A percentile compares a stretch with the other conserved stretches of the same genome.
Evolutionary conservation across 192 early-diverging fungal genomes (phyloP).

Genomic region (Backusella sp.): DNA sequence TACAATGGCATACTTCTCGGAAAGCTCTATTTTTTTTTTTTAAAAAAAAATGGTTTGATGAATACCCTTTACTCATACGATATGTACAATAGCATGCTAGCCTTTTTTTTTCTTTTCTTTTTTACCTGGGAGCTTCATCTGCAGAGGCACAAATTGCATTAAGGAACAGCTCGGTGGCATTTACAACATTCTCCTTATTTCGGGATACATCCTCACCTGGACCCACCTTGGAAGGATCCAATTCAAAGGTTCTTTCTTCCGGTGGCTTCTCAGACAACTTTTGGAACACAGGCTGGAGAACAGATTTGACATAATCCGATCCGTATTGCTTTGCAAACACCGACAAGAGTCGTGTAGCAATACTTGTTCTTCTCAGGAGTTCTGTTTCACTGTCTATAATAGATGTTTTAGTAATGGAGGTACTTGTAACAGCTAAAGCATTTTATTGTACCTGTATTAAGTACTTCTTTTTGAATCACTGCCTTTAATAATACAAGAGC

Average conservation of each 20-base stretch:
- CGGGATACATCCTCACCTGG: constrained; percentile 63
- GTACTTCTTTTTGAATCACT: constrained; percentile 83
- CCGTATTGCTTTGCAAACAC: constrained; percentile 83
- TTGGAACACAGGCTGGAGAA: constrained; percentile 77
- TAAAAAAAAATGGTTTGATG: background rate
- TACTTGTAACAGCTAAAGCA: too few species aligned
- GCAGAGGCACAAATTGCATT: constrained; percentile 81
- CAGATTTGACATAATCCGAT: constrained; percentile 74
- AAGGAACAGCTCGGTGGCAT: constrained; percentile 74
- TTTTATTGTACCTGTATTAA: constrained; percentile 62
- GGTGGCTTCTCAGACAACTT: constrained; percentile 62
- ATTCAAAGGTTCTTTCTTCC: constrained; percentile 81
- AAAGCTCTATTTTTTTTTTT: constrained; percentile 42
- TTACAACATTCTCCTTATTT: constrained; percentile 79
- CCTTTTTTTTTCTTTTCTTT: background rate
- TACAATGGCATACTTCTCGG: constrained; percentile 79
- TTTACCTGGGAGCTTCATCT: constrained; percentile 60
- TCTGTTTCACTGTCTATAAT: constrained; percentile 63
- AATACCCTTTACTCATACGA: background rate
- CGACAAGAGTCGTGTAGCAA: constrained; percentile 86
- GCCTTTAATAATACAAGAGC: constrained; percentile 74
- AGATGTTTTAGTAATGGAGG: background rate
- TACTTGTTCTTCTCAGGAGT: constrained; percentile 89
- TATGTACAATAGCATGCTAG: background rate
- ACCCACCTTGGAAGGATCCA: constrained; percentile 78